These are phyloP conservation scores for Venturia oleaginea DNA, from an alignment of 2,329 filamentous ascomycete species.

Conservation along the genomic window DNA sequence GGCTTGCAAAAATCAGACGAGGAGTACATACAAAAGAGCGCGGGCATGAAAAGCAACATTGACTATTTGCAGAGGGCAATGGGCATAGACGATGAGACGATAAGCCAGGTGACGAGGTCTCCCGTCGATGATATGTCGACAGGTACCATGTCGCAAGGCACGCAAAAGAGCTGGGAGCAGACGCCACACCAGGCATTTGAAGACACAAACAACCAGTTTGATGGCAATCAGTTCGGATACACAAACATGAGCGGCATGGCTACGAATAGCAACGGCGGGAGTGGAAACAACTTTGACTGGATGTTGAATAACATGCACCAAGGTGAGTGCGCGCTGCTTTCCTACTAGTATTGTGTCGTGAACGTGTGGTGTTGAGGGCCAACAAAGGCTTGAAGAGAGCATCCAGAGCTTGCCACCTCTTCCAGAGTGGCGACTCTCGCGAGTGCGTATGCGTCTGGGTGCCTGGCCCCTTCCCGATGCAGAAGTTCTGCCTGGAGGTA, in stretches of 20 bases:
- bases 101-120: background rate
- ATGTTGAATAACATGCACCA: background rate
- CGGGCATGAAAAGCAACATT: slow-evolving; percentile 19
- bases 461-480: background rate
- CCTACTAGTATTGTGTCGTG: background rate
- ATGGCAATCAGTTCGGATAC: background rate
- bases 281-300: background rate
- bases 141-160: background rate
- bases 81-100: background rate
- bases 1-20: slow-evolving; percentile 24
- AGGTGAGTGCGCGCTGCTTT: background rate
- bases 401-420: background rate
- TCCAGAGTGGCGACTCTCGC: background rate
- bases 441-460: background rate
- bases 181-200: background rate
- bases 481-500: background rate
- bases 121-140: background rate
- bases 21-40: slow-evolving; percentile 20
- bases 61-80: slow-evolving; percentile 15
- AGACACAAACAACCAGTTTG: background rate
- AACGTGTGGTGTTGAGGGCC: background rate
- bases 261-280: background rate
- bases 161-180: slow-evolving; percentile 2
- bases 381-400: background rate
- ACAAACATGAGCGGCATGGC: background rate